Base-by-base conservation (phyloP, 176 grass and related monocot species). In the Zoysia japonica region DNA sequence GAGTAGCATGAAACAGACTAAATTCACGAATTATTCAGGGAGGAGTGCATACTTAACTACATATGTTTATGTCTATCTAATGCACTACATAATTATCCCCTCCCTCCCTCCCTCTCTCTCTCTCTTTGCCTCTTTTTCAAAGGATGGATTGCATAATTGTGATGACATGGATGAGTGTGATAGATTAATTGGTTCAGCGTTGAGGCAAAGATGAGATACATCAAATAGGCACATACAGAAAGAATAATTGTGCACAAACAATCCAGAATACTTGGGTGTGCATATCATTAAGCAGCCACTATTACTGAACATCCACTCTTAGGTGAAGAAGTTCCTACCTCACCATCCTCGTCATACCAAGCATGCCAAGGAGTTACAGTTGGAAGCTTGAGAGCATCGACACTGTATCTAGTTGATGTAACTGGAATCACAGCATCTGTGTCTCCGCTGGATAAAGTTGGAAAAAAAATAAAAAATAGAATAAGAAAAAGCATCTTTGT, bases 361-460 rank as follows among this genome's bases (percentile, higher is more conserved):
- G 92, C 84, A 80, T 89, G 85, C 80, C 90, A 99, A 65, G 92
- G 96, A 72, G 76, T 89, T 65, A 91, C 82, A 39, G 92, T 95
- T 42, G 86, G 84, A 89, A 95, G 92, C 77, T 94, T 95, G 66
- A 99, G 88, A 77, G 96, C 79, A 89, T 93, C 65, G 3, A 95
- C 83, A 67, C 84, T 95, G 80, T 95, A 95, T 71, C 96, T 78
- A 75, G 92, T 99, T 75, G 92, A 92, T 79, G 96, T 91, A 39
- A 99, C 88, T 71, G 96, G 92, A 86, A 95, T 87, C 70, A 95
- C 90, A 60, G 92, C 88, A 93, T 95, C 92, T 17, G 92, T 90
- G 80, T 99, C 96, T 68, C 96, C 96, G 83, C 96, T 98, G 85
- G 60, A 89, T 63, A 72, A 75, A 83, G 48, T 38, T 78, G 19